Conservation (phyloP, 75 land plant species). For the Selaginella tamariscina region DNA sequence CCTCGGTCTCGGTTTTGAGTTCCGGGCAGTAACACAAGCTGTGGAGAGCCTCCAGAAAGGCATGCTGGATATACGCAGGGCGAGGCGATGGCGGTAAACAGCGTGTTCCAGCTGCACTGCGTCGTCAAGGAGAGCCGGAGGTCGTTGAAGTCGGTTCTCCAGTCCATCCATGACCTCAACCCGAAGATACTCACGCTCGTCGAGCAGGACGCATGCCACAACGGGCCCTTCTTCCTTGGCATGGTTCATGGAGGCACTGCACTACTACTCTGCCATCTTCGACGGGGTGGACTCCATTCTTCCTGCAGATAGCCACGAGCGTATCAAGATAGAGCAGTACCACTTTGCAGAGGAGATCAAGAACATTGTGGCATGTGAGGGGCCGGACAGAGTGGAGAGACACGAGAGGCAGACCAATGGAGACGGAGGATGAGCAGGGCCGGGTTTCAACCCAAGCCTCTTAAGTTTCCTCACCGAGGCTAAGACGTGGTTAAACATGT, state of each 20-base stretch:
- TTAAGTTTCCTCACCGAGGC: conserved; percentile 26
- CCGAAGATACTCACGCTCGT: conserved; percentile 33
- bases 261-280: conserved; percentile 41
- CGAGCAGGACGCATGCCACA: conserved; percentile 39
- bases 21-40: conserved; percentile 21
- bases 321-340: conserved; percentile 43
- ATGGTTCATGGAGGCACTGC: conserved; percentile 41
- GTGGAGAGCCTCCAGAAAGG: conserved; percentile 21
- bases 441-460: conserved; percentile 30
- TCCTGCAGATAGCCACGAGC: conserved; percentile 27
- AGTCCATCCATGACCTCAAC: conserved; percentile 26
- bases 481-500: conserved; percentile 25
- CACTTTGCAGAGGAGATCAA: conserved; percentile 39
- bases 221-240: conserved; percentile 39
- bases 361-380: conserved; percentile 41
- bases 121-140: conserved; percentile 43
- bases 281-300: conserved; percentile 36
- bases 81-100: conserved; percentile 34
- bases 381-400: conserved; percentile 35
- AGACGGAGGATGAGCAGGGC: conserved; percentile 37
- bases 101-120: conserved; percentile 31
- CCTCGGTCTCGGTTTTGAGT: conserved; percentile 15
- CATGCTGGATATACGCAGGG: not conserved
- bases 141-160: conserved; percentile 34
- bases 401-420: conserved; percentile 42